Evolutionary conservation across 768 basidiomycete species (phyloP), one percentile per base, ranked within the genome.

Genomic region (Rhizopogon vulgaris): DNA sequence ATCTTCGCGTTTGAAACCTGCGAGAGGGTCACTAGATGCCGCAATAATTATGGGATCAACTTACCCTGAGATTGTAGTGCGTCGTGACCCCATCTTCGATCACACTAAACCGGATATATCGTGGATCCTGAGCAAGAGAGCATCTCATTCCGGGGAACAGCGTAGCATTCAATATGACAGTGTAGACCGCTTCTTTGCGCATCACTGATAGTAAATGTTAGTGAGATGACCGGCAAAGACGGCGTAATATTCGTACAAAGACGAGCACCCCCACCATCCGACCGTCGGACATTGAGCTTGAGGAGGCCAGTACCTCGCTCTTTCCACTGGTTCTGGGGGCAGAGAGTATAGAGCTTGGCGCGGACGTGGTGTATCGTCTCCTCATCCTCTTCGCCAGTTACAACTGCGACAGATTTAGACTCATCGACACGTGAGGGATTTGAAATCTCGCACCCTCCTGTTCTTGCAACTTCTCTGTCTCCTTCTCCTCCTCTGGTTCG

Each of bases 371-470:
- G 79, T 43, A 89, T 67, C 6, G 85, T 88, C 51, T 85, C 78
- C 60, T 91, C 89, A 18, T 88, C 86, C 64, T 91, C 89, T 67
- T 91, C 89, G 8, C 89, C 89, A 3, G 89, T 91, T 41, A 76
- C 66, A 36, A 86, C 87, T 88, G 56, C 15, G 15, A 51, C 38
- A 27, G 12, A 14, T 56, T 51, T 51, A 42, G 17, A 12, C 22
- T 22, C 30, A 24, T 14, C 43, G 17, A 34, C 28, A n/a, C 27
- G 40, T 9, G 15, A 25, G 34, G 18, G 22, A 46, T 22, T 6
- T 30, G 12, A 27, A 25, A 38, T 14, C 1, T 68, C 78, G 54
- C 49, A 83, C 88, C 76, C 63, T 87, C 84, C 69, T 87, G 85
- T 64, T 87, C 85, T 10, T 76, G 80, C 59, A 88, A 59, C 18